Conservation (phyloP, 345 rosid genomes). For the Eucalyptus tenuipes region DNA sequence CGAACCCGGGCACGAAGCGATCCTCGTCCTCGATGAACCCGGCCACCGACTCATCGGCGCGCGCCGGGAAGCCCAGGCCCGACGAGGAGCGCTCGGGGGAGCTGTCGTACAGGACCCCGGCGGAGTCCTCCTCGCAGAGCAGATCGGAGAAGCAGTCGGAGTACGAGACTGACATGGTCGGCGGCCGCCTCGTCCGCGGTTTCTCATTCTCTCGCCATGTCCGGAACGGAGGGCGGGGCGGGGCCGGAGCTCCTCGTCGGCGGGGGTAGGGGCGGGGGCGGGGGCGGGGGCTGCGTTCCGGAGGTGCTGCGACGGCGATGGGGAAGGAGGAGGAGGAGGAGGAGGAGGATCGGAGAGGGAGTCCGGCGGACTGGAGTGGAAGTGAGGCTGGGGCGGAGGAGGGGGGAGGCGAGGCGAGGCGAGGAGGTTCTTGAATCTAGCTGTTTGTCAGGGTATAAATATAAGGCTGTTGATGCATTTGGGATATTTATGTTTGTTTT, state of each 20-base stretch:
- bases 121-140: constrained; percentile 72
- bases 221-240: neutral
- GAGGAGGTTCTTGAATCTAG: constrained; percentile 9
- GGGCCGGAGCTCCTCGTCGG: neutral
- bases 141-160: constrained; percentile 58
- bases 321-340: neutral
- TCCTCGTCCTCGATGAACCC: constrained; percentile 58
- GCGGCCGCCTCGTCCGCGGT: neutral
- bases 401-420: neutral
- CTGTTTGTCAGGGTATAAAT: constrained; percentile 60
- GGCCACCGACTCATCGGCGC: constrained; percentile 51
- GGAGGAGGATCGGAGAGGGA: neutral
- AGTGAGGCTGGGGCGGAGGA: neutral
- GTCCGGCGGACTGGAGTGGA: neutral
- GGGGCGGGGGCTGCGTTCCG: neutral
- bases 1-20: constrained; percentile 82
- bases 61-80: constrained; percentile 39
- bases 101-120: constrained; percentile 47
- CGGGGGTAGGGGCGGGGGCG: neutral
- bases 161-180: constrained; percentile 41
- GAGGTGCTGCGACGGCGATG: neutral
- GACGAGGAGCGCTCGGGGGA: constrained; percentile 61
- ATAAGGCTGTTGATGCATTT: constrained; percentile 10
- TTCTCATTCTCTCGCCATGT: constrained; percentile 33
- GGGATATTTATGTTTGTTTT: neutral